phyloP scores from a whole-genome alignment of 805 yeast species.

The Nakazawaea populi region DNA sequence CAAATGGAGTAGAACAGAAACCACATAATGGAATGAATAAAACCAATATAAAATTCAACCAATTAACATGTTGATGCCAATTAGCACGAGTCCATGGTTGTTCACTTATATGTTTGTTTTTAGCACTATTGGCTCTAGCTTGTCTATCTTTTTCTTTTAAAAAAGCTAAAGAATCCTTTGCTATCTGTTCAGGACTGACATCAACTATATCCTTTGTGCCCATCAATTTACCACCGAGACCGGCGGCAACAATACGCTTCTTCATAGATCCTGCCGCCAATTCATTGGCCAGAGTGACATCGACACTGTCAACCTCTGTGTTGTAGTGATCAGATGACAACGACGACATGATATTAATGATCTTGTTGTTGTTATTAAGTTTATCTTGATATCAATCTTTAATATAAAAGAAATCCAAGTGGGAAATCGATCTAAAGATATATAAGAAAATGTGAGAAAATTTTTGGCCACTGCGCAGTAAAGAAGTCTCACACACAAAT shows the following conservation, averaged over 20 bases:
- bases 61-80: constrained; percentile 73
- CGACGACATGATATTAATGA: not conserved
- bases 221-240: constrained; percentile 71
- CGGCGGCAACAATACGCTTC: constrained; percentile 74
- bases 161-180: constrained; percentile 44
- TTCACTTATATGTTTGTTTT: constrained; percentile 60
- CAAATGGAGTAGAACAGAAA: constrained; percentile 32
- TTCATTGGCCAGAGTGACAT: constrained; percentile 66
- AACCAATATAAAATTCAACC: constrained; percentile 69
- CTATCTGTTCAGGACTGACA: constrained; percentile 59
- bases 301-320: constrained; percentile 33
- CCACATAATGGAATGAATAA: constrained; percentile 56
- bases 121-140: constrained; percentile 33
- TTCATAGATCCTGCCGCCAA: constrained; percentile 80
- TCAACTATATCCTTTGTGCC: constrained; percentile 71
- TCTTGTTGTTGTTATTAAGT: too few relatives aligned
- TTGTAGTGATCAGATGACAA: not conserved
- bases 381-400: too few relatives aligned
- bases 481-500: too few relatives aligned
- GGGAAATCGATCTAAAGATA: too few relatives aligned
- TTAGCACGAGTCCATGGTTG: constrained; percentile 70
- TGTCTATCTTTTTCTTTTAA: constrained; percentile 38
- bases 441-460: too few relatives aligned
- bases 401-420: too few relatives aligned
- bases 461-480: too few relatives aligned